Conservation (phyloP, 768 basidiomycete species). For the Russula compacta region DNA sequence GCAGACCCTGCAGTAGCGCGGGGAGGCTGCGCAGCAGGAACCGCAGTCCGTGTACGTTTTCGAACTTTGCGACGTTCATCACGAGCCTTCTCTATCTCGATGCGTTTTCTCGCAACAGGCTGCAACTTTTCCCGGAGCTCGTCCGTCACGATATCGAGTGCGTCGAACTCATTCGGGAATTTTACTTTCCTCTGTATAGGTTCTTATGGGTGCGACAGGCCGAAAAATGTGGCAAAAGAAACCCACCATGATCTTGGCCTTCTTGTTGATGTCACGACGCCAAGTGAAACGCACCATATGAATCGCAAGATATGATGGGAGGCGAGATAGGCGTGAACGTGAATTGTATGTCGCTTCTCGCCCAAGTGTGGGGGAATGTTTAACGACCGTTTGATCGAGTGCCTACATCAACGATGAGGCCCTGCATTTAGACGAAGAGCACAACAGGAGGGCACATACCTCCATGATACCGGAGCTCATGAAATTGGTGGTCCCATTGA, state of each 20-base stretch:
- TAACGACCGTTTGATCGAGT: slow-evolving; percentile 79
- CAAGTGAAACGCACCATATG: slow-evolving; percentile 97
- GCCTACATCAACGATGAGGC: slow-evolving; percentile 38
- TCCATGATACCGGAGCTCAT: slow-evolving; percentile 80
- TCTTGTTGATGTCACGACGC: slow-evolving; percentile 83
- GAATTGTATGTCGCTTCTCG: slow-evolving; percentile 78
- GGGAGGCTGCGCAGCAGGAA: slow-evolving; percentile 24
- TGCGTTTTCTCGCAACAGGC: slow-evolving; percentile 62
- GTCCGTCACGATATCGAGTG: slow-evolving; percentile 69
- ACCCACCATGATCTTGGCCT: slow-evolving; percentile 91
- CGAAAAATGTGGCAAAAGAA: neutral
- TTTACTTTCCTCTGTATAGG: slow-evolving; percentile 71
- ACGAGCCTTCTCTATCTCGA: slow-evolving; percentile 78
- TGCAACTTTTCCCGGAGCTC: slow-evolving; percentile 64
- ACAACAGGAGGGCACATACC: slow-evolving; percentile 21
- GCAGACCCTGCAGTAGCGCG: neutral
- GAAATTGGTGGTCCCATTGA: slow-evolving; percentile 76
- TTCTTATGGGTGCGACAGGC: neutral
- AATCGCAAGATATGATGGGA: slow-evolving; percentile 79
- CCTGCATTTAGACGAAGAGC: neutral
- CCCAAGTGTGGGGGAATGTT: slow-evolving; percentile 69
- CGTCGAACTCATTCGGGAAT: slow-evolving; percentile 85
- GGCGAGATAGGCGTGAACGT: slow-evolving; percentile 68
- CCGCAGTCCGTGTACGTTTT: slow-evolving; percentile 53
- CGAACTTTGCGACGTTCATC: slow-evolving; percentile 74